Base-by-base conservation (phyloP, 1,139 yeast genomes). In the Candida pseudoviswanathii region DNA sequence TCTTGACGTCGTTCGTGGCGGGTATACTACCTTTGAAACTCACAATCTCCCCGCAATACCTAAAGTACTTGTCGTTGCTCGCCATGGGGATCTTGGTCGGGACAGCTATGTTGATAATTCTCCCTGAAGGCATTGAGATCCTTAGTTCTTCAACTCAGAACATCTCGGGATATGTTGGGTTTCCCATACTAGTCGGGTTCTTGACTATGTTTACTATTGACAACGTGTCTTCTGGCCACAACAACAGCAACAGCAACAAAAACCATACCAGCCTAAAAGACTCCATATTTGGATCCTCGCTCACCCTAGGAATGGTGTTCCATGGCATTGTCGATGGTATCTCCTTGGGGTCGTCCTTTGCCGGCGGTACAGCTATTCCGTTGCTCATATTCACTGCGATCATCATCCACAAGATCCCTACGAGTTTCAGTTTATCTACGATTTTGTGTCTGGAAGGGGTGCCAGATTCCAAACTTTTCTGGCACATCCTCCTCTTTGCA, bases 301-400 rank as follows among this genome's bases (percentile, higher is more conserved):
- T 82, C 7, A 81, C 88, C 0, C 59, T 86, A 6, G 91, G 92
- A 0, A 71, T 87, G 21, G 63, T 85, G 0, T 72, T 87, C 26
- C 96, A 87, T 60, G 82, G 89, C 0, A 59, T 82, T 4, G 82
- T 89, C 1, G 96, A 87, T 58, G 96, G 96, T 1, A 71, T 87
- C n/a, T 84, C 91, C 0, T 70, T 87, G 42, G 91, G 92, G 0
- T 80, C 89, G 0, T 75, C 88, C 0, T 75, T 81, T 42, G 68
- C 79, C 31, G 63, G 81, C 1, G 71, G 75, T 1, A 60, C 75
- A 3, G 66, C 79, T 2, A 65, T 86, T 31, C 78, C 77, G 41
- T 56, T 80, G n/a, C 59, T 84, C 21, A 75, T 85, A 53, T 80
- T 81, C 55, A 49, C 80, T 6, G 86, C 89, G 16, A 80, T 88